Evolutionary conservation across 2,329 filamentous ascomycete species (phyloP).

Genomic region (Onygenales sp.): DNA sequence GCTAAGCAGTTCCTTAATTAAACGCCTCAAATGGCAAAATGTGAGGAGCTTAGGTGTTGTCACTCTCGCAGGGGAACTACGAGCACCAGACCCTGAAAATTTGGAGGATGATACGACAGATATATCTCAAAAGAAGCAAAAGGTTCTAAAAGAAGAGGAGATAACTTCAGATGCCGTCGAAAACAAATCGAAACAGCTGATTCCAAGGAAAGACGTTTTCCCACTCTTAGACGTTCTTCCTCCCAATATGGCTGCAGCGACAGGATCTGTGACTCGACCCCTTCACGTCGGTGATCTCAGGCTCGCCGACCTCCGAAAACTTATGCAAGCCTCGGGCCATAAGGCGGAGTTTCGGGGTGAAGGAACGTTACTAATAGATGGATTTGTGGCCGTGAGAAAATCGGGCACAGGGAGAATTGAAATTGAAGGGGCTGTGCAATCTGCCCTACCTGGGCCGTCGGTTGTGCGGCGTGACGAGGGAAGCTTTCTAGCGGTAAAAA

Average conservation of each 20-base stretch:
- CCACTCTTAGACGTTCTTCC: constrained; percentile 53
- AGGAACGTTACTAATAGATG: constrained; percentile 82
- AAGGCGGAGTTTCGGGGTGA: constrained; percentile 88
- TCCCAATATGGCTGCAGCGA: constrained; percentile 56
- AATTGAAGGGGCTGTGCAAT: constrained; percentile 65
- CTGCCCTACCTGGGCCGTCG: constrained; percentile 32
- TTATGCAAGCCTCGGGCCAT: constrained; percentile 75
- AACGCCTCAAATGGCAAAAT: constrained; percentile 87
- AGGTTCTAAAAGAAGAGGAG: constrained; percentile 39
- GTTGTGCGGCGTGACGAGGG: constrained; percentile 43
- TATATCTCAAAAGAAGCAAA: constrained; percentile 43
- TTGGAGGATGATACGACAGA: constrained; percentile 27
- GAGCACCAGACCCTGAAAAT: constrained; percentile 34
- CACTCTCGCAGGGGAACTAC: constrained; percentile 70
- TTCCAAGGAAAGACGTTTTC: constrained; percentile 23
- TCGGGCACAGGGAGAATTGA: constrained; percentile 78
- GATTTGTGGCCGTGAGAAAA: constrained; percentile 79
- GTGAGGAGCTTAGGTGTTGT: constrained; percentile 84
- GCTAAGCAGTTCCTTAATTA: constrained; percentile 73
- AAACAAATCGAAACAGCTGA: constrained; percentile 14
- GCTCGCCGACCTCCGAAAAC: constrained; percentile 74
- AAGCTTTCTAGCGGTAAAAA: constrained; percentile 80
- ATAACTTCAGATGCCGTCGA: constrained; percentile 16
- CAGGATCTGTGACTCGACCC: constrained; percentile 69
- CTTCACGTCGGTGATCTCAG: constrained; percentile 91